Base-by-base conservation (phyloP, 768 basidiomycete species). In the Neoboletus brunneissimus region DNA sequence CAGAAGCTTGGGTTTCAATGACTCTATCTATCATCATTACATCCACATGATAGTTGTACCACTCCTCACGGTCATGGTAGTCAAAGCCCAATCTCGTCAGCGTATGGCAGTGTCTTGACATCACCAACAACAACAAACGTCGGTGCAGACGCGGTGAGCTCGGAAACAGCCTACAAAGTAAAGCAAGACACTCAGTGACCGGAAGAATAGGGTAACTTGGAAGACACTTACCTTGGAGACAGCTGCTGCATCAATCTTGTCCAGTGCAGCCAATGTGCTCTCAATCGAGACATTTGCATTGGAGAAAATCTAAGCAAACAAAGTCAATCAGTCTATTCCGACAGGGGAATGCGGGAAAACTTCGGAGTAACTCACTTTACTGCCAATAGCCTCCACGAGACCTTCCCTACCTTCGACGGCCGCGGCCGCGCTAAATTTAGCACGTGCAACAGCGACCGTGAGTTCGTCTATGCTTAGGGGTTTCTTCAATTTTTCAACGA, bases 111-210 rank as follows among this genome's bases (percentile, higher is more conserved):
- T 31, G 81, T 67, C 64, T 79, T 74, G 61, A 86, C 75, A 67
- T 96, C 85, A 44, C 95, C 97, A 48, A 98, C 80, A 12, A 86
- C 88, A 40, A 98, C 92, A 62, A 81, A 92, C 25, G 93, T 94
- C 20, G 95, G 91, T 75, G 92, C 90, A 63, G 78, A 72, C 70
- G 85, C 82, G 67, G 90, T 73, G 44, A 96, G 80, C 37, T 81
- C 72, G 4, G 86, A 76, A 44, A 85, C 81, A 48, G 85, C 81
- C 91, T 53, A 43, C 29, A 20, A 27, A 23, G 35, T 37, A 15
- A 32, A 53, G 25, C 31, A 51, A 44, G 40, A 46, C 41, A n/a
- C 13, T 55, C 9, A 53, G 20, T 29, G 20, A 29, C 15, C 2
- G 5, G 15, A 6, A 8, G 47, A 43, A 18, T 53, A 12, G 53